Percentiles rank a stretch among this genome's conserved stretches.
These are phyloP conservation scores for Stylosanthes scabra DNA, from an alignment of 331 rosid species.

Conservation along the genomic window DNA sequence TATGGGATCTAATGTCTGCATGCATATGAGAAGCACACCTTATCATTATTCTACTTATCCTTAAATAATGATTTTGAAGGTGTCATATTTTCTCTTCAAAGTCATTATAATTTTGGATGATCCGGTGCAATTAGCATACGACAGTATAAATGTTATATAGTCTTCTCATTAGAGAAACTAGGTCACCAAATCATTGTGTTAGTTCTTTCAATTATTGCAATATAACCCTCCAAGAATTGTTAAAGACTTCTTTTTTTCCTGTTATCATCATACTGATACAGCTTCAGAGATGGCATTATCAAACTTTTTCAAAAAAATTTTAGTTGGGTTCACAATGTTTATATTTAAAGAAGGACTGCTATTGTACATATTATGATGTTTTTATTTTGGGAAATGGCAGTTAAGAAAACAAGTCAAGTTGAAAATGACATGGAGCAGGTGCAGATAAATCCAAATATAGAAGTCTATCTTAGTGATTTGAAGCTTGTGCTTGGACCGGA, in stretches of 20 bases:
- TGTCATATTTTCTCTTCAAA: not conserved
- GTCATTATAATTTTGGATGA: not conserved
- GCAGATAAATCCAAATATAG: constrained; percentile 65
- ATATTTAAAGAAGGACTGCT: constrained; percentile 4
- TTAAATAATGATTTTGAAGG: not conserved
- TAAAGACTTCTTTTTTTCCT: not conserved
- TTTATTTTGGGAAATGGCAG: constrained; percentile 44
- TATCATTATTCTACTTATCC: constrained; percentile 5
- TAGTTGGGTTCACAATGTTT: constrained; percentile 6
- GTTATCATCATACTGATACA: not conserved
- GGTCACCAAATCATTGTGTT: constrained; percentile 6
- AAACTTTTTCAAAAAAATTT: constrained; percentile 17
- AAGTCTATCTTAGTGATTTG: constrained; percentile 78
- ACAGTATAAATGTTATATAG: not conserved
- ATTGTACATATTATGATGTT: constrained; percentile 17
- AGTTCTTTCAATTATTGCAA: not conserved
- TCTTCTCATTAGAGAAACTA: constrained; percentile 1
- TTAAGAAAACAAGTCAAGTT: constrained; percentile 53
- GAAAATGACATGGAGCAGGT: constrained; percentile 67
- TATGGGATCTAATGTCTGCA: not conserved
- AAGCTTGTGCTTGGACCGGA: constrained; percentile 94
- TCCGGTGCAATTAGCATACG: not conserved
- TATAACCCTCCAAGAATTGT: not conserved
- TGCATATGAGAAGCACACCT: constrained; percentile 3
- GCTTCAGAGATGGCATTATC: not conserved